Evolutionary conservation across 192 early-diverging fungal species (phyloP).

Genomic region (Gorgonomyces haynaldii): DNA sequence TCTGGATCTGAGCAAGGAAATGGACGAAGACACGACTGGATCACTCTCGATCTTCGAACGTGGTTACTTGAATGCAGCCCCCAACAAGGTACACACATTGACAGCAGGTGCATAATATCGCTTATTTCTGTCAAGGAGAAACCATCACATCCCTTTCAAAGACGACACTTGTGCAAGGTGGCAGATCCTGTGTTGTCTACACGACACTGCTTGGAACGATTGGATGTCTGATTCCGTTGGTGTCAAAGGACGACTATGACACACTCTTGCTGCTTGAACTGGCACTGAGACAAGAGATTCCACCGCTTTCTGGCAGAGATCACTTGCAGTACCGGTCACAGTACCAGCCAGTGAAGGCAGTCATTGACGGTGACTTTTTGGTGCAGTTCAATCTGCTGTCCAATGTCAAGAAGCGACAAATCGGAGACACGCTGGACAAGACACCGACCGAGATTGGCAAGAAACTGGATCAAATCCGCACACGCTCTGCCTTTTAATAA

Average conservation of each 20-base stretch:
- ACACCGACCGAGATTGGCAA: conserved; percentile 73
- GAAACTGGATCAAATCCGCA: conserved; percentile 83
- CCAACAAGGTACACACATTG: conserved; percentile 56
- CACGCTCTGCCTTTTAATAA: conserved; percentile 35
- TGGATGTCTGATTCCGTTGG: conserved; percentile 76
- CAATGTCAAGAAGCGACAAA: conserved; percentile 54
- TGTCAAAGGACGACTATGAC: conserved; percentile 79
- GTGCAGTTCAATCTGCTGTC: conserved; percentile 72
- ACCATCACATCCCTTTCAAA: conserved; percentile 69
- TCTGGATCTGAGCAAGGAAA: conserved; percentile 44
- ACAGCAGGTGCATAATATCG: conserved; percentile 27
- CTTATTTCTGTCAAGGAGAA: conserved; percentile 81
- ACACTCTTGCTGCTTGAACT: conserved; percentile 89
- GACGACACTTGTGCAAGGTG: conserved; percentile 68
- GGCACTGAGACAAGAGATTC: conserved; percentile 64
- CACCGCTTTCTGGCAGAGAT: conserved; percentile 73
- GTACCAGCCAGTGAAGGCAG: conserved; percentile 60
- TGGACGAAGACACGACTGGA: conserved; percentile 84
- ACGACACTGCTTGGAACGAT: conserved; percentile 77
- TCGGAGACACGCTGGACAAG: conserved; percentile 83
- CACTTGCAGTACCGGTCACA: conserved; percentile 74
- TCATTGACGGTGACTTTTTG: conserved; percentile 86
- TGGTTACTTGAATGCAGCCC: conserved; percentile 68
- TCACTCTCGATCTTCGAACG: conserved; percentile 70
- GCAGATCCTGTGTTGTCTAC: conserved; percentile 79